phyloP scores from a whole-genome alignment of 169 alveolate species.

The Cryptosporidium xiaoi region DNA sequence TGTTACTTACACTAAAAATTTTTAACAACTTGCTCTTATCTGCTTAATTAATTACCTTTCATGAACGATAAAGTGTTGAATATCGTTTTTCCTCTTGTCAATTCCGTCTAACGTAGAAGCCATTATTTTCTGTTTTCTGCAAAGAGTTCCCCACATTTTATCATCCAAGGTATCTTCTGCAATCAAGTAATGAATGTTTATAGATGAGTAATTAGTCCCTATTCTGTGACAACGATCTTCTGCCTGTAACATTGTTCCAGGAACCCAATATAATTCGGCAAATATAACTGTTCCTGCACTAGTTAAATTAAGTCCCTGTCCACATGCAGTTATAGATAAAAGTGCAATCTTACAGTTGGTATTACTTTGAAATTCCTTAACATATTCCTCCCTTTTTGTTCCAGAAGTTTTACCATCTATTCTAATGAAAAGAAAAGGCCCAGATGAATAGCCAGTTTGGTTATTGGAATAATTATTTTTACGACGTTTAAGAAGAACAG shows the following conservation, averaged over 20 bases:
- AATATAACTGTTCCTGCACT: constrained; percentile 97
- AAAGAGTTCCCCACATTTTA: constrained; percentile 80
- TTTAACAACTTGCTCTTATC: neutral
- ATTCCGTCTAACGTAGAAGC: constrained; percentile 71
- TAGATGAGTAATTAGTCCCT: constrained; percentile 86
- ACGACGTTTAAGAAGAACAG: constrained; percentile 79
- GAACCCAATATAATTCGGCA: constrained; percentile 98
- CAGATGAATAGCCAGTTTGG: neutral
- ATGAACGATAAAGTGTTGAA: constrained; percentile 35
- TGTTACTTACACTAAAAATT: too few species aligned
- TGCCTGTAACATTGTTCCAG: constrained; percentile 96
- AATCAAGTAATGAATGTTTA: constrained; percentile 87
- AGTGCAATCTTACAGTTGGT: constrained; percentile 86
- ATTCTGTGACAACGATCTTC: constrained; percentile 98
- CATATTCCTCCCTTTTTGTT: constrained; percentile 88
- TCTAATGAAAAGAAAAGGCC: constrained; percentile 83
- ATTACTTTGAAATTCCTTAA: constrained; percentile 90
- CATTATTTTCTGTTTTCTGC: constrained; percentile 67
- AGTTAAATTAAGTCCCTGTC: constrained; percentile 94
- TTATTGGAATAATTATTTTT: constrained; percentile 14
- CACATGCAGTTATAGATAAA: constrained; percentile 95
- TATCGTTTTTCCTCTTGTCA: constrained; percentile 55
- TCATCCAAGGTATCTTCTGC: constrained; percentile 88
- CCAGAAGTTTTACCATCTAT: constrained; percentile 94
- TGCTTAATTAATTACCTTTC: neutral